These are phyloP conservation scores for Plasmodium vinckei DNA, from an alignment of 169 alveolate species.

Conservation along the genomic window DNA sequence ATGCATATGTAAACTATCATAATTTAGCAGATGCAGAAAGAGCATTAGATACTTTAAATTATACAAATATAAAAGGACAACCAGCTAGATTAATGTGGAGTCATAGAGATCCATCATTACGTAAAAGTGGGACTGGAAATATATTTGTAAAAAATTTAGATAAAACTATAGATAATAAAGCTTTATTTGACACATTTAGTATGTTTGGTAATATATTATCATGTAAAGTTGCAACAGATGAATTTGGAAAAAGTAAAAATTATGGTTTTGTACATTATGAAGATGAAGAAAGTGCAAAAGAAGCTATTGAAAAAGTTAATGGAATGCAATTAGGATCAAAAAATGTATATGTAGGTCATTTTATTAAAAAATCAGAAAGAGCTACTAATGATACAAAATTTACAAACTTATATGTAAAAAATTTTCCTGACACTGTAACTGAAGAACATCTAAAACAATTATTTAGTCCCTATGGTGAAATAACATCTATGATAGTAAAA, in stretches of 20 bases:
- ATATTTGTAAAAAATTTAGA: slow-evolving; percentile 96
- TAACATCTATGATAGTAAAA: slow-evolving; percentile 89
- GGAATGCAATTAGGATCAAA: slow-evolving; percentile 93
- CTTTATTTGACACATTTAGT: slow-evolving; percentile 94
- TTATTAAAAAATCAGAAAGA: slow-evolving; percentile 89
- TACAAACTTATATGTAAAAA: slow-evolving; percentile 94
- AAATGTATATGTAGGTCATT: slow-evolving; percentile 93
- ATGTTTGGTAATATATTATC: slow-evolving; percentile 95
- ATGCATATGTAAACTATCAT: slow-evolving; percentile 95
- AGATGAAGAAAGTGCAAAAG: slow-evolving; percentile 93
- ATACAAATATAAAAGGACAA: slow-evolving; percentile 93
- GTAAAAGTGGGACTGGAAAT: slow-evolving; percentile 95
- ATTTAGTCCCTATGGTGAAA: slow-evolving; percentile 92
- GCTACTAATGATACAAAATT: slow-evolving; percentile 78
- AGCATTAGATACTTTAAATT: slow-evolving; percentile 93
- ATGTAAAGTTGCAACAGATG: slow-evolving; percentile 95
- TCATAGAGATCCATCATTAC: slow-evolving; percentile 93
- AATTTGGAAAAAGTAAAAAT: slow-evolving; percentile 91
- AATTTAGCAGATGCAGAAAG: slow-evolving; percentile 92
- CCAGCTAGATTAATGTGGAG: slow-evolving; percentile 96
- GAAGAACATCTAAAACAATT: slow-evolving; percentile 84
- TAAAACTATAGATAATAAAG: slow-evolving; percentile 94
- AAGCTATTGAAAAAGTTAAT: slow-evolving; percentile 93
- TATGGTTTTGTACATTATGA: slow-evolving; percentile 97
- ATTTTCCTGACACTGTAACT: slow-evolving; percentile 92